phyloP scores from a whole-genome alignment of 2,329 filamentous ascomycete species.

The Rhynchosporium secalis region DNA sequence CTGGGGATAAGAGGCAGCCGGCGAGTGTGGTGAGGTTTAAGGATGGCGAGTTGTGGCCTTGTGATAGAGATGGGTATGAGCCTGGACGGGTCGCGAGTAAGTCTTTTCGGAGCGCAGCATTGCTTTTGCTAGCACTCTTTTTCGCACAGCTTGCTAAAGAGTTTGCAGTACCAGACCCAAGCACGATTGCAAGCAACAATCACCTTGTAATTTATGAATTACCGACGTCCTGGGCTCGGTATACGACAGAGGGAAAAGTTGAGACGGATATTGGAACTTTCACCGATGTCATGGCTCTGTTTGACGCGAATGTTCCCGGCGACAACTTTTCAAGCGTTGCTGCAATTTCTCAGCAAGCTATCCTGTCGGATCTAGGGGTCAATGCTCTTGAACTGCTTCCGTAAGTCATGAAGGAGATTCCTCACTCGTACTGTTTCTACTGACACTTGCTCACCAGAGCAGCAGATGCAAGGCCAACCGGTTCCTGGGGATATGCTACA shows the following conservation, averaged over 20 bases:
- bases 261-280: constrained; percentile 26
- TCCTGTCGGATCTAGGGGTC: constrained; percentile 22
- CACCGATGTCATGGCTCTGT: constrained; percentile 24
- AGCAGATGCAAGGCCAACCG: constrained; percentile 25
- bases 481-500: constrained; percentile 28
- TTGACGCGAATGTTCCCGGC: constrained; percentile 17
- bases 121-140: too few species aligned
- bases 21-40: constrained; percentile 25
- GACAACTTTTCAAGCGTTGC: constrained; percentile 15
- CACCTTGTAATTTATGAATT: constrained; percentile 28
- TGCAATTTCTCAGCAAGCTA: constrained; percentile 16
- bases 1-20: constrained; percentile 22
- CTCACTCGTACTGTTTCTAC: too few species aligned
- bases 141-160: not conserved
- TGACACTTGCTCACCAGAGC: not conserved
- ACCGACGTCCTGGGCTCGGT: constrained; percentile 25
- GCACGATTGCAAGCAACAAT: constrained; percentile 26
- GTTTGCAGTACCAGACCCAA: constrained; percentile 11
- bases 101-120: not conserved
- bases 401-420: too few species aligned
- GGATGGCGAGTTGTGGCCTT: constrained; percentile 27
- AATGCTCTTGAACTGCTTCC: constrained; percentile 28
- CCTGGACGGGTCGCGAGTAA: constrained; percentile 13
- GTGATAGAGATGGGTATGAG: constrained; percentile 27
- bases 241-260: constrained; percentile 11